Evolutionary conservation across 768 basidiomycete genomes (phyloP), one percentile per base, ranked within the genome.

Genomic region (Melanogaster broomeanus): DNA sequence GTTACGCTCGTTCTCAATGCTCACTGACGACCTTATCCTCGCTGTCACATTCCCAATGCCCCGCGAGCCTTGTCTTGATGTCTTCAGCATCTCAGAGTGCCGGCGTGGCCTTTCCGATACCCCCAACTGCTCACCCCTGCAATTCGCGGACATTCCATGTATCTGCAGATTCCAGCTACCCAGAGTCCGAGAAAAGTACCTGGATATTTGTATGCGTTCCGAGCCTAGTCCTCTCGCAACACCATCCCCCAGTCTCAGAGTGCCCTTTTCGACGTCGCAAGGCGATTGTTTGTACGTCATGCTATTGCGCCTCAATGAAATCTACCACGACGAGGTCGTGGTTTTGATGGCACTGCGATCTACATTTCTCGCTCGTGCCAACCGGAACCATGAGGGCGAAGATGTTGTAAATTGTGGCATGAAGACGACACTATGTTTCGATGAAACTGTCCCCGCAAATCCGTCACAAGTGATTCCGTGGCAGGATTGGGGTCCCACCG

Each of bases 241-340:
- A 4, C 28, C 47, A 3, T 44, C 35, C 11, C 24, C 30, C 6
- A 25, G 38, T 31, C 21, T 49, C 16, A 16, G 19, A 38, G 22
- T 28, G 10, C 52, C 52, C 8, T 53, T 53, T 28, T 40, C 16
- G 7, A 47, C 51, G 16, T 21, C 21, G 21, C 47, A 51, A 28
- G 28, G 44, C 18, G 58, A 66, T 51, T 59, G 63, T 13, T 47
- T 66, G 27, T 58, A 61, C 27, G 59, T 61, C 13, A 46, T 66
- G 9, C 49, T 37, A 5, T 42, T 52, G 19, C 52, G 52, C 12
- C 27, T 63, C 11, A 41, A 13, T 15, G 19, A 15, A 24, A 7
- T 12, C 18, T 21, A 9, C 21, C 8, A 21, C 8, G 21, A 22
- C 18, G 21, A 41, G 5, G 6, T 12, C 8, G 24, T 24, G 40